These are phyloP conservation scores for Takashimella tepidaria DNA, from an alignment of 1,284 basidiomycete genomes.

Conservation along the genomic window DNA sequence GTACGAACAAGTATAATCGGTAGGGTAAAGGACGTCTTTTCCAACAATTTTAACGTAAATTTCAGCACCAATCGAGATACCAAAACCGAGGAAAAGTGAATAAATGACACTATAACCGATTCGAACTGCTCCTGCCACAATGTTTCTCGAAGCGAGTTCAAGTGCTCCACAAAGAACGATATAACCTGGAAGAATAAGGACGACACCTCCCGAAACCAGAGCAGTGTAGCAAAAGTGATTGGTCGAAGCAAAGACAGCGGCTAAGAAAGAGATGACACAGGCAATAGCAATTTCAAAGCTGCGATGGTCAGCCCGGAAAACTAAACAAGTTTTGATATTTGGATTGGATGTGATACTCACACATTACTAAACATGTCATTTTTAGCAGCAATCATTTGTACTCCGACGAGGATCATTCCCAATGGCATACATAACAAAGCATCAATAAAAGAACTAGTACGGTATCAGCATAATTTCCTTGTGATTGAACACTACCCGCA, in stretches of 20 bases:
- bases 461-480: no score
- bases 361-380: conserved; percentile 85
- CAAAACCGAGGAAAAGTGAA: conserved; percentile 71
- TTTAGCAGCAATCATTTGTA: conserved; percentile 68
- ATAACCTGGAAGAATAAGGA: conserved; percentile 81
- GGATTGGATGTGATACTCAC: conserved; percentile 47
- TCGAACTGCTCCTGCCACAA: conserved; percentile 78
- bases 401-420: conserved; percentile 67
- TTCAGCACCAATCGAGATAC: conserved; percentile 70
- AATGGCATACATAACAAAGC: conserved; percentile 68
- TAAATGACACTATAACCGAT: conserved; percentile 64
- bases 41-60: conserved; percentile 59
- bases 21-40: conserved; percentile 51
- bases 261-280: conserved; percentile 69
- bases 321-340: not conserved
- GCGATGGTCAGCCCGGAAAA: conserved; percentile 1
- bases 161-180: conserved; percentile 75
- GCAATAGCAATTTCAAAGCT: conserved; percentile 63
- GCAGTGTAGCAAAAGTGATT: conserved; percentile 77
- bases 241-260: conserved; percentile 69
- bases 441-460: conserved; percentile 67
- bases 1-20: conserved; percentile 57
- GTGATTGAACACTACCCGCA: conserved; percentile 4
- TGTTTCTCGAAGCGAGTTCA: conserved; percentile 66
- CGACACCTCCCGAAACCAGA: conserved; percentile 74